Percentiles rank a stretch among this genome's conserved stretches.
Evolutionary conservation across 257 asterid species (phyloP).

Genomic region (Asclepias syriaca): DNA sequence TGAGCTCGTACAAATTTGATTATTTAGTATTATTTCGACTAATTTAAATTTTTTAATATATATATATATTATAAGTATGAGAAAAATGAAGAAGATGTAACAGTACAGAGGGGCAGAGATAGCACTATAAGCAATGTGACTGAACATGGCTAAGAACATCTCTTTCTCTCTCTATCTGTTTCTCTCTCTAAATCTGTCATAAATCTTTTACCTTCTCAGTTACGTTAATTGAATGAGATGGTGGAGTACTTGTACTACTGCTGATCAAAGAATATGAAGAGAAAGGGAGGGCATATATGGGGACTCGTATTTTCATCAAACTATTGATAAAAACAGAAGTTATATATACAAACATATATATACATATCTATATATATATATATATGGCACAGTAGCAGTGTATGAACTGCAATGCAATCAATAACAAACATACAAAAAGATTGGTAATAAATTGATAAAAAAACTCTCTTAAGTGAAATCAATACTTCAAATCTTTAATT

Average conservation of each 20-base stretch:
- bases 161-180: slow-evolving; percentile 16
- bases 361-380: too few relatives aligned
- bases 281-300: slow-evolving; percentile 10
- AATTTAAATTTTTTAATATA: too few relatives aligned
- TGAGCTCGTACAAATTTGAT: too few relatives aligned
- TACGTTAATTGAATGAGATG: slow-evolving; percentile 21
- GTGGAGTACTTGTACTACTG: not conserved
- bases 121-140: slow-evolving; percentile 8
- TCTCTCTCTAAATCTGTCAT: not conserved
- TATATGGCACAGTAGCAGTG: not conserved
- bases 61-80: too few relatives aligned
- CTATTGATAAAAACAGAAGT: slow-evolving; percentile 13
- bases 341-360: too few relatives aligned
- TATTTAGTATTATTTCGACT: too few relatives aligned
- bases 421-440: not conserved
- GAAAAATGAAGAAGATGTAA: not conserved
- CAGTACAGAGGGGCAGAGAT: not conserved
- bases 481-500: too few relatives aligned
- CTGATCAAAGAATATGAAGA: not conserved
- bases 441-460: too few relatives aligned
- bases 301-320: slow-evolving; percentile 12
- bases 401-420: slow-evolving; percentile 8
- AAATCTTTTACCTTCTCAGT: slow-evolving; percentile 21
- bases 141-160: too few relatives aligned
- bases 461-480: too few relatives aligned